Base-by-base conservation (phyloP, 805 yeast species). In the Kodamaea restingae region DNA sequence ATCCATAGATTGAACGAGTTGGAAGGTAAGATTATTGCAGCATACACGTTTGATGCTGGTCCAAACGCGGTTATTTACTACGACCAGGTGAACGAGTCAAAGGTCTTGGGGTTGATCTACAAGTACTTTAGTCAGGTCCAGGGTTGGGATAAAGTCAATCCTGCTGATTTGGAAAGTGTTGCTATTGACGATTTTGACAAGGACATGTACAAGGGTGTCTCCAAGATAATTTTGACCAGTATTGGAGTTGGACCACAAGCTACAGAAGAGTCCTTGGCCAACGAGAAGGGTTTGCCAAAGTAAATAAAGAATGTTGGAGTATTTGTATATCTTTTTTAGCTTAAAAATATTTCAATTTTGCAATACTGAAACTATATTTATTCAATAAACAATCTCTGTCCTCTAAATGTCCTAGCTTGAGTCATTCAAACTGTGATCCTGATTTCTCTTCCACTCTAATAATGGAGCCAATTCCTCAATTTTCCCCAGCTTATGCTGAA, bases 11-110 rank as follows among this genome's bases (percentile, higher is more conserved):
- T 93, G 58, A 93, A 93, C 57, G 81, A 74, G 47, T 49, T 60
- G 3, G 80, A 76, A 25, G 86, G 84, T 38, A 70, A 75, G 54
- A 73, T 75, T 9, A 73, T 91, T 40, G 98, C 96, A 9, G 98
- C 98, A 27, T 93, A 93, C 64, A 93, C 99, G 1, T 93, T 84
- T 56, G 99, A 93, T 63, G 99, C 99, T 22, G 99, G 99, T 58
- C 98, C 99, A 63, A 93, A 93, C 65, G 96, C 97, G 15, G 99
- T 93, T 32, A 76, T 93, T 45, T 93, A 93, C 67, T 93, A 93
- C 59, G 80, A 82, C 57, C 75, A 75, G 48, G 71, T 80, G 54
- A 77, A 91, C 63, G 96, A 88, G 63, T 51, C 65, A n/a, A 71
- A 69, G 45, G 80, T 93, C 5, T 73, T 91, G 50, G 81, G 88